A percentile compares a stretch with the other conserved stretches of the same genome.
phyloP scores from a whole-genome alignment of 208 protist species.

The Leishmania mexicana region DNA sequence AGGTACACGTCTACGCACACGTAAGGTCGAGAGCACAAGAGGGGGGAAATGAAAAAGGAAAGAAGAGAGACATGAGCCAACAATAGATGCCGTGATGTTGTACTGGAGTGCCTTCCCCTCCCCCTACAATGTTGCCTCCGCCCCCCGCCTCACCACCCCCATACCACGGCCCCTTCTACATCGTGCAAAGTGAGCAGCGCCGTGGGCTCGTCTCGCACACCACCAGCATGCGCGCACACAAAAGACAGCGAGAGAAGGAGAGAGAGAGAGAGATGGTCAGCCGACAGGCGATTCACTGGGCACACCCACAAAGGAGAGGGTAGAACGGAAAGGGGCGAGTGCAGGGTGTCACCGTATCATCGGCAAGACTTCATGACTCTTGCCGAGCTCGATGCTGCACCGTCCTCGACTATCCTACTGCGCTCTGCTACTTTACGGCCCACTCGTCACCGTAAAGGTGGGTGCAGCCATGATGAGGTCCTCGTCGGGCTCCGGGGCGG shows the following conservation, averaged over 20 bases:
- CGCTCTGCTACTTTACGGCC: conserved; percentile 7
- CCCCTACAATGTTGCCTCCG: not conserved
- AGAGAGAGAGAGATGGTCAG: not conserved
- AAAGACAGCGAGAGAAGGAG: not conserved
- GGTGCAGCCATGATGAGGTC: conserved; percentile 28
- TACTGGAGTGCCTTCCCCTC: no score
- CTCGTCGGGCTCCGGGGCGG: conserved; percentile 25
- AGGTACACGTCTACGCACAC: not conserved
- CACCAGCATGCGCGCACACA: not conserved
- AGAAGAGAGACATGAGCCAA: not conserved
- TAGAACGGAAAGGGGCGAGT: not conserved
- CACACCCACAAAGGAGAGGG: not conserved
- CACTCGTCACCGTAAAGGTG: conserved; percentile 30
- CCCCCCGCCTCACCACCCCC: not conserved
- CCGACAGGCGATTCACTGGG: not conserved
- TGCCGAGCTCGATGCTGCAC: not conserved
- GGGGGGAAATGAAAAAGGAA: not conserved
- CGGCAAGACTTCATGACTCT: not conserved
- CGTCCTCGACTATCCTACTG: not conserved
- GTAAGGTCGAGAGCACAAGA: not conserved
- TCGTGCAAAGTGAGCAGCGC: not conserved
- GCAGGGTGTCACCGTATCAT: not conserved
- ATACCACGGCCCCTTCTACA: not conserved
- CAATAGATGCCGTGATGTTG: not conserved
- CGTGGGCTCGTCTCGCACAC: not conserved